Conservation (phyloP, 495 filamentous ascomycete species). For the Choiromyces venosus region DNA sequence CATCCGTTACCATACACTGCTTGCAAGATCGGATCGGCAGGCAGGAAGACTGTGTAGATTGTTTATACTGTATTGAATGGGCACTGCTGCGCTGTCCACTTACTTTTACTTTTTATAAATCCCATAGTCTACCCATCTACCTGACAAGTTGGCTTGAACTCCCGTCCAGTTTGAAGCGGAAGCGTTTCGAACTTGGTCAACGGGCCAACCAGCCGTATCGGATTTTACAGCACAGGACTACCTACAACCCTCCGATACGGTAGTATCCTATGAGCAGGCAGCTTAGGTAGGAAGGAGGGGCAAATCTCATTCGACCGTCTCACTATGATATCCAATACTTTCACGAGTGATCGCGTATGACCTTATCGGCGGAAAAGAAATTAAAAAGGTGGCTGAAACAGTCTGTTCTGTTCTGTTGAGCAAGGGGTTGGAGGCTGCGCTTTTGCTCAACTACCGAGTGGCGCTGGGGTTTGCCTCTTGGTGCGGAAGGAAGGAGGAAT, state of each 20-base stretch:
- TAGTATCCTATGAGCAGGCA: no score
- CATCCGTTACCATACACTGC: background rate
- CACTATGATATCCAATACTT: background rate
- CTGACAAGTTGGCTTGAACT: background rate
- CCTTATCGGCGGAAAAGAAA: background rate
- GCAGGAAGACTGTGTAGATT: slow-evolving; percentile 1
- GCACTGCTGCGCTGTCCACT: background rate
- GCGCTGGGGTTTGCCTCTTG: background rate
- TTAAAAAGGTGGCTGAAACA: background rate
- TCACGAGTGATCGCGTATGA: background rate
- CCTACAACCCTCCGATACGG: background rate
- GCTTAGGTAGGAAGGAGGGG: background rate
- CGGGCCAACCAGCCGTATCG: no score
- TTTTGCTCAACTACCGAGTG: background rate
- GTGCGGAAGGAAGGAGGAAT: background rate
- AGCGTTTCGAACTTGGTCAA: no score
- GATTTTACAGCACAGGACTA: no score
- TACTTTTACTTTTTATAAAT: background rate
- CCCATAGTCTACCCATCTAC: background rate
- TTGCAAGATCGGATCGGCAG: background rate
- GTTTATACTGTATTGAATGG: background rate
- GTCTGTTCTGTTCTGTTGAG: no score
- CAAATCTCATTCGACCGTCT: background rate
- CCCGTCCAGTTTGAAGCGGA: background rate
- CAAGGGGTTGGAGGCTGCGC: no score